Evolutionary conservation across 768 basidiomycete species (phyloP).

Genomic region (Trametes elegans): DNA sequence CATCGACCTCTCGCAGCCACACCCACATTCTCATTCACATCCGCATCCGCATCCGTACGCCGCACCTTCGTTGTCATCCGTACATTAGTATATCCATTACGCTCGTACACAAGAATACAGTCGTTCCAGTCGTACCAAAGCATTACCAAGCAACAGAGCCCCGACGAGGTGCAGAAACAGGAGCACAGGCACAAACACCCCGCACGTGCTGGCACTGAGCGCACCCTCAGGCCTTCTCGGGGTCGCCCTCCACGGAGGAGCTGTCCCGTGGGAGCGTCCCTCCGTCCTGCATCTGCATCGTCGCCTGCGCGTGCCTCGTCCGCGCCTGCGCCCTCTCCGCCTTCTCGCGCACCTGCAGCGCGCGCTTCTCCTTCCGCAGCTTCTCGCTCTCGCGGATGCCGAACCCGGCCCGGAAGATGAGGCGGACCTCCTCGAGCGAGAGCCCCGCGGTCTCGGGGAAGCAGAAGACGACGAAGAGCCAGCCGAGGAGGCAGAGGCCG

Average conservation of each 20-base stretch:
- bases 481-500: slow-evolving; percentile 66
- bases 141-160: not conserved
- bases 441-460: slow-evolving; percentile 83
- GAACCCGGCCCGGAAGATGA: slow-evolving; percentile 63
- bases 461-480: slow-evolving; percentile 65
- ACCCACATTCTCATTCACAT: too few species aligned
- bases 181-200: too few species aligned
- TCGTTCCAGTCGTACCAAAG: slow-evolving; percentile 3
- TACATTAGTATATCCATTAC: slow-evolving; percentile 13
- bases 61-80: too few species aligned
- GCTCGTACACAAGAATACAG: slow-evolving; percentile 9
- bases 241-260: too few species aligned
- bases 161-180: too few species aligned
- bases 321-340: too few species aligned
- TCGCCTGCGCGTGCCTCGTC: too few species aligned
- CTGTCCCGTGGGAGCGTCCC: too few species aligned
- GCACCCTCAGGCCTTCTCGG: too few species aligned
- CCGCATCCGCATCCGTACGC: too few species aligned
- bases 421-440: slow-evolving; percentile 63
- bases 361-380: slow-evolving; percentile 45
- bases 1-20: too few species aligned
- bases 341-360: slow-evolving; percentile 10
- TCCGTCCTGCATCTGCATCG: too few species aligned
- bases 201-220: not conserved
- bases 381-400: slow-evolving; percentile 58